Conservation (phyloP, 495 filamentous ascomycete species). For the Tuber melanosporum region DNA sequence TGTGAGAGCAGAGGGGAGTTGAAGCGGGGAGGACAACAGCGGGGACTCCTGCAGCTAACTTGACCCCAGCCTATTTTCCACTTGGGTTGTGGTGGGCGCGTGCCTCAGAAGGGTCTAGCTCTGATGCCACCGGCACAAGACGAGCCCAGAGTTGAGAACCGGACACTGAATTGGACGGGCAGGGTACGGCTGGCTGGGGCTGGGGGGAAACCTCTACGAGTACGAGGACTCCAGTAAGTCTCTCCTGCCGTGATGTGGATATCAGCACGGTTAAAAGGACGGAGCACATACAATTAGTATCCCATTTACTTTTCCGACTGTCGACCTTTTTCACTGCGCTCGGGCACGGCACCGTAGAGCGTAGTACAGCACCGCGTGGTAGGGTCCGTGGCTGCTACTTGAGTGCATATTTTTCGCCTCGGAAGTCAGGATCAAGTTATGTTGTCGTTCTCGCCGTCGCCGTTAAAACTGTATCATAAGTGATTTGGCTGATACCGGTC, state of each 20-base stretch:
- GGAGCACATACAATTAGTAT: not conserved
- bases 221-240: not conserved
- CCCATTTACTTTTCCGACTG: not conserved
- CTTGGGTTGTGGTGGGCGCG: not conserved
- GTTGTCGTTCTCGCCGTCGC: not conserved
- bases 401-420: not conserved
- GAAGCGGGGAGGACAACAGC: not conserved
- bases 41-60: constrained; percentile 1
- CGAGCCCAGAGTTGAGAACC: not conserved
- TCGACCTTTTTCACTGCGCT: not conserved
- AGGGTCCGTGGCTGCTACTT: not conserved
- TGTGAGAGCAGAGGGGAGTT: not conserved
- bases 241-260: not conserved
- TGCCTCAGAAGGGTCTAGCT: not conserved
- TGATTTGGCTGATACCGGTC: not conserved
- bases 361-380: not conserved
- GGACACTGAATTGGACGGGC: not conserved
- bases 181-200: not conserved
- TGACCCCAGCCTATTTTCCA: not conserved
- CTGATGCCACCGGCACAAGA: not conserved
- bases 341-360: not conserved
- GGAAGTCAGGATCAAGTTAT: not conserved
- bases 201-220: not conserved
- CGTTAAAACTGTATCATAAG: not conserved
- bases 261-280: not conserved